Conservation (phyloP, 2,329 filamentous ascomycete species). For the Fusarium floridanum region DNA sequence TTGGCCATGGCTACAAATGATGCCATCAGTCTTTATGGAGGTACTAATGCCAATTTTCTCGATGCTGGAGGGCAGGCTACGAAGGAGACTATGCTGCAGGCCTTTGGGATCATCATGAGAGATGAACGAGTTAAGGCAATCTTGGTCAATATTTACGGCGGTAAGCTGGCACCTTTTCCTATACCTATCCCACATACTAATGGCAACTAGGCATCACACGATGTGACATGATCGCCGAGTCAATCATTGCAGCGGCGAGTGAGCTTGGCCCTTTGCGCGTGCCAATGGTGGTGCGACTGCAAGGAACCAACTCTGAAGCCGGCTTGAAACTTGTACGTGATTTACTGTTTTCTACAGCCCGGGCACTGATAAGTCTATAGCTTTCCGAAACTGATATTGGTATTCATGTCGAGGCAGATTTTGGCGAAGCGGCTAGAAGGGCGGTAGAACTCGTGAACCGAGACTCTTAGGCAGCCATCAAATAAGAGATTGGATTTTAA, state of each 20-base stretch:
- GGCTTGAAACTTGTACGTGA: slow-evolving; percentile 59
- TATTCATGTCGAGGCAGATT: slow-evolving; percentile 55
- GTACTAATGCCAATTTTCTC: slow-evolving; percentile 83
- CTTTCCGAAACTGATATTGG: slow-evolving; percentile 52
- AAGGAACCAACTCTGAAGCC: slow-evolving; percentile 60
- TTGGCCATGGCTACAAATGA: slow-evolving; percentile 94
- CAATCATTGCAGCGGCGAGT: slow-evolving; percentile 58
- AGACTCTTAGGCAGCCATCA: not conserved
- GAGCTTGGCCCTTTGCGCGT: slow-evolving; percentile 54
- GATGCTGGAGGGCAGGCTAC: slow-evolving; percentile 93
- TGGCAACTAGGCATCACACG: slow-evolving; percentile 55
- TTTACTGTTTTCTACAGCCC: too few species aligned
- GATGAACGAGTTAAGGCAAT: slow-evolving; percentile 79
- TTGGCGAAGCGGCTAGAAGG: slow-evolving; percentile 52
- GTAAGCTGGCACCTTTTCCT: slow-evolving; percentile 38
- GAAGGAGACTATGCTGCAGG: slow-evolving; percentile 80
- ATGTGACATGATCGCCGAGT: slow-evolving; percentile 65
- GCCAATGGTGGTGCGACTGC: slow-evolving; percentile 61
- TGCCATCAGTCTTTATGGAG: slow-evolving; percentile 76
- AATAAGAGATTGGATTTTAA: too few species aligned
- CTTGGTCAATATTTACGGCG: slow-evolving; percentile 69
- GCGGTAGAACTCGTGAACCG: slow-evolving; percentile 43
- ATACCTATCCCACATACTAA: too few species aligned
- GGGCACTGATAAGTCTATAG: slow-evolving; percentile 37
- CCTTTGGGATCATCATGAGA: slow-evolving; percentile 78